Percentiles rank a stretch among this genome's conserved stretches.
These are phyloP conservation scores for Aspergillus saccharolyticus DNA, from an alignment of 495 filamentous ascomycete species.

Conservation along the genomic window DNA sequence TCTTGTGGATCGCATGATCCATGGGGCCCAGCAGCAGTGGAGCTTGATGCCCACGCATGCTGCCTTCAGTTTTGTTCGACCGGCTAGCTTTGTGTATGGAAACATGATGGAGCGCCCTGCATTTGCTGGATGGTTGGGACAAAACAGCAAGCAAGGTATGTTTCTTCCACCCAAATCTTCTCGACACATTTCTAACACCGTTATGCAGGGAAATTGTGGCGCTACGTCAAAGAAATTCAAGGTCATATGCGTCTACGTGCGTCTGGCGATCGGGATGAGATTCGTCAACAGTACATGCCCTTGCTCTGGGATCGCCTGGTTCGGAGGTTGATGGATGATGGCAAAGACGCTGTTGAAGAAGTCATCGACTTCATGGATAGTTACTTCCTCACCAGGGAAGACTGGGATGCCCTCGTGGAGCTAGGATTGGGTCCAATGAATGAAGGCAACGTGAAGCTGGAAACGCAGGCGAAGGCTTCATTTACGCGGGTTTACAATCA, in stretches of 20 bases:
- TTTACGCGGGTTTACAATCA: slow-evolving; percentile 91
- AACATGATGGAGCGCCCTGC: slow-evolving; percentile 54
- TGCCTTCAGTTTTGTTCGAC: slow-evolving; percentile 90
- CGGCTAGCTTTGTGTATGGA: slow-evolving; percentile 85
- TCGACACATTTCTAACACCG: slow-evolving; percentile 13
- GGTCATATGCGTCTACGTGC: slow-evolving; percentile 91
- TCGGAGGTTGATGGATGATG: slow-evolving; percentile 61
- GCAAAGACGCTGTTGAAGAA: slow-evolving; percentile 68
- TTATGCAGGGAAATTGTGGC: slow-evolving; percentile 63
- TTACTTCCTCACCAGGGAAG: slow-evolving; percentile 94
- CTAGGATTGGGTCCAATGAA: slow-evolving; percentile 83
- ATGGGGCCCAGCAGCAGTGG: slow-evolving; percentile 97
- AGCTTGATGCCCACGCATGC: slow-evolving; percentile 95
- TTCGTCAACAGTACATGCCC: slow-evolving; percentile 90
- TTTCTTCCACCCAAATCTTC: neutral
- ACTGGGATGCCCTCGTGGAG: slow-evolving; percentile 89
- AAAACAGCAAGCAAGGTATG: slow-evolving; percentile 81
- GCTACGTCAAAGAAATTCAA: slow-evolving; percentile 90
- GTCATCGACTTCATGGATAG: slow-evolving; percentile 91
- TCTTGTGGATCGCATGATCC: slow-evolving; percentile 95
- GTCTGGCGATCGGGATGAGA: slow-evolving; percentile 89
- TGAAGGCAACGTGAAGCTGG: slow-evolving; percentile 67
- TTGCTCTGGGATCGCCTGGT: slow-evolving; percentile 80
- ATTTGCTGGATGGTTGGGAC: slow-evolving; percentile 90
- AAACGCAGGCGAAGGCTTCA: slow-evolving; percentile 75